Evolutionary conservation across 1,139 yeast genomes (phyloP).

Genomic region (Hyphopichia burtonii): DNA sequence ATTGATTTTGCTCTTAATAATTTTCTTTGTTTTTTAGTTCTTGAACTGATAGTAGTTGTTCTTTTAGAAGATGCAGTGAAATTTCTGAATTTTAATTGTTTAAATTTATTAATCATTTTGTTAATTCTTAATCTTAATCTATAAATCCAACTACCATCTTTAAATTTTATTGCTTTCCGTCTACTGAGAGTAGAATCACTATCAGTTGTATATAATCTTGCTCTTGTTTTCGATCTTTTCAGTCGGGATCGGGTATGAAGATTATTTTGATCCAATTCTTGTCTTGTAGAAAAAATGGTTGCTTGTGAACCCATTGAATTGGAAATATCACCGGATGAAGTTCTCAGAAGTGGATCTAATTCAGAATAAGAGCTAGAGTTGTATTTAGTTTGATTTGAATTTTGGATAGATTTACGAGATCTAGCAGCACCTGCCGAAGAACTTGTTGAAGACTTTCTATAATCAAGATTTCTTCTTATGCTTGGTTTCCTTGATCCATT

Average conservation of each 20-base stretch:
- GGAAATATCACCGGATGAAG: constrained; percentile 23
- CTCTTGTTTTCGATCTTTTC: constrained; percentile 10
- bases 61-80: constrained; percentile 33
- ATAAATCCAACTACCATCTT: constrained; percentile 32
- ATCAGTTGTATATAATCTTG: constrained; percentile 10
- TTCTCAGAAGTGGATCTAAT: neutral
- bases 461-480: neutral
- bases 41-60: constrained; percentile 15
- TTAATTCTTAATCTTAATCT: constrained; percentile 28
- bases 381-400: neutral
- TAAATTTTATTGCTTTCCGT: constrained; percentile 34
- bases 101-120: constrained; percentile 23
- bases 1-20: constrained; percentile 3
- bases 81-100: constrained; percentile 16
- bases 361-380: neutral
- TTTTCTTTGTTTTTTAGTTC: constrained; percentile 14
- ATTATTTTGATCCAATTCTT: constrained; percentile 3
- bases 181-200: constrained; percentile 22
- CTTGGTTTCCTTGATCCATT: neutral
- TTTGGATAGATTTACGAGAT: neutral
- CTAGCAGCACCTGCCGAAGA: neutral
- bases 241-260: neutral
- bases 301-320: constrained; percentile 47
- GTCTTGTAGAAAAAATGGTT: constrained; percentile 44
- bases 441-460: neutral